Base-by-base conservation (phyloP, 148 eudicot species). In the Limonium bicolor region DNA sequence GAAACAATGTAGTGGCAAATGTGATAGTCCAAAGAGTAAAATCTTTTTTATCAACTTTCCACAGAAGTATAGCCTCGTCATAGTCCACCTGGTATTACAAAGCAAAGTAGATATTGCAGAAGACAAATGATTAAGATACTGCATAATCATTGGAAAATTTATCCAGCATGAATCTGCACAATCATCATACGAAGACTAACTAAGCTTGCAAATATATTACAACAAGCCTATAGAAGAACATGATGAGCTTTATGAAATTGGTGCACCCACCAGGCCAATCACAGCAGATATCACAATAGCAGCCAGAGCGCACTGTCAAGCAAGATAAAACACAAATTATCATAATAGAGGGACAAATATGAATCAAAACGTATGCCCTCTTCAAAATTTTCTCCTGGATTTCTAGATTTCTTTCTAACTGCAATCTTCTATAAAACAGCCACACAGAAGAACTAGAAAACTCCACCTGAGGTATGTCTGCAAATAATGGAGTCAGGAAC, bases 281-380 rank as follows among this genome's bases (percentile, higher is more conserved):
- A 90, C 99, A 44, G 99, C 99, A 64, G 99, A 85, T 18, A 78
- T 81, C 61, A 90, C 99, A 56, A 90, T 85, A 46, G 99, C 99
- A 69, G 99, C 99, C 61, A 90, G 66, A 50, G 80, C 85, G 53
- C 94, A 80, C 99, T 90, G 94, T 71, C 59, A 54, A 75, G 22
- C 24, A 30, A 24, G 43, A 33, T 30, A 47, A 17, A 63, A 41
- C 31, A 36, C 30, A 25, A 42, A 57, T 54, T 17, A 25, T 42
- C 35, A 22, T 31, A n/a, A n/a, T n/a, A n/a, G n/a, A n/a, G n/a
- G n/a, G n/a, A n/a, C n/a, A n/a, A n/a, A n/a, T n/a, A n/a, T n/a
- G n/a, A n/a, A n/a, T n/a, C n/a, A n/a, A n/a, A n/a, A n/a, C n/a
- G n/a, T n/a, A n/a, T n/a, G n/a, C n/a, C n/a, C n/a, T n/a, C n/a